Evolutionary conservation across 1,284 basidiomycete genomes (phyloP).

Genomic region (Trichosporon ovoides): DNA sequence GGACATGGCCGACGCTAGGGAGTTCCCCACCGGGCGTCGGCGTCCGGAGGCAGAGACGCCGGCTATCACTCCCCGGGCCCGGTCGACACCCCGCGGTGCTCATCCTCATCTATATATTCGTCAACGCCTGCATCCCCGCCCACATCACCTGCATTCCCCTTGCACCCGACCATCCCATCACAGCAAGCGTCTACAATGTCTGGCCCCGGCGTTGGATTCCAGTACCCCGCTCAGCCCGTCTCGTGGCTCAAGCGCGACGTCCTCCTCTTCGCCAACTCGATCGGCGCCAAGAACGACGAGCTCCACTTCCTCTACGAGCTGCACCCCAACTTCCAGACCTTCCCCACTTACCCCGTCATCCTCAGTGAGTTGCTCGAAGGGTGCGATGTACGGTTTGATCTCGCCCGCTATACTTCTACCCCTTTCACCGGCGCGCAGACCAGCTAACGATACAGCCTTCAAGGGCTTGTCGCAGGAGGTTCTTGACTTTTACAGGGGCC

Average conservation of each 20-base stretch:
- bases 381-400: too few species aligned
- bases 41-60: background rate
- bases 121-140: background rate
- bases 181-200: slow-evolving; percentile 5
- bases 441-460: slow-evolving; percentile 10
- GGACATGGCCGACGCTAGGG: slow-evolving; percentile 5
- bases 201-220: slow-evolving; percentile 16
- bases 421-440: background rate
- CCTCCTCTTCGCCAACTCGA: slow-evolving; percentile 23
- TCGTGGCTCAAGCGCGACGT: slow-evolving; percentile 19
- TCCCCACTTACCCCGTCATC: slow-evolving; percentile 22
- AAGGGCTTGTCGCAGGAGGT: slow-evolving; percentile 19
- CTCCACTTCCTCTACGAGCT: slow-evolving; percentile 24
- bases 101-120: background rate
- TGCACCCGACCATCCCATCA: too few species aligned
- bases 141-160: background rate
- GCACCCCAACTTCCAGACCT: slow-evolving; percentile 19
- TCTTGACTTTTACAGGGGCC: slow-evolving; percentile 18
- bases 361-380: slow-evolving; percentile 10
- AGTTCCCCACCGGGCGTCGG: slow-evolving; percentile 5
- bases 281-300: slow-evolving; percentile 20
- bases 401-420: too few species aligned
- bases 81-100: background rate
- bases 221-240: slow-evolving; percentile 14
- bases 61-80: background rate